Percentiles rank a stretch among this genome's conserved stretches.
These are phyloP conservation scores for Mrakia gelida DNA, from an alignment of 768 basidiomycete genomes.

Conservation along the genomic window DNA sequence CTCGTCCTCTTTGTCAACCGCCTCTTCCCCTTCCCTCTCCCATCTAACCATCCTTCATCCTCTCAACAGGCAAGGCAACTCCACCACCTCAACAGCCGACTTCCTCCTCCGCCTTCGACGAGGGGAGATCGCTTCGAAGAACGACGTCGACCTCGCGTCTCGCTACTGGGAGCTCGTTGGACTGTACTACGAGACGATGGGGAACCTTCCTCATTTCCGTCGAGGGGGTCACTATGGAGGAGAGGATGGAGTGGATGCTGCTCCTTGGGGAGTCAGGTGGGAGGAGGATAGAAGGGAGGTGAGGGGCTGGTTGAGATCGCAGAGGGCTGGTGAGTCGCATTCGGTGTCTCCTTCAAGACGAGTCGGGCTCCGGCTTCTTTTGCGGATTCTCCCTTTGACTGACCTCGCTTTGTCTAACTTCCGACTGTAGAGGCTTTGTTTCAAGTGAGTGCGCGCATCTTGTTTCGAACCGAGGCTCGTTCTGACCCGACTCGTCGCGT, in stretches of 20 bases:
- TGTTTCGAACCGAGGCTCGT: neutral
- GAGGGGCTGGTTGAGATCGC: neutral
- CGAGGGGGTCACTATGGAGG: neutral
- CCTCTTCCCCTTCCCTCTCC: too few species aligned
- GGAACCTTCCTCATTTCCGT: neutral
- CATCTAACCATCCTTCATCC: too few species aligned
- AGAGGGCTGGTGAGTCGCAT: neutral
- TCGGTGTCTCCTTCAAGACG: neutral
- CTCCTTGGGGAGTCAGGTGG: constrained; percentile 5
- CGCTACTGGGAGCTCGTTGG: neutral
- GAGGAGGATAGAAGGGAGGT: constrained; percentile 1
- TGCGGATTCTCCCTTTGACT: too few species aligned
- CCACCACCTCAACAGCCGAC: neutral
- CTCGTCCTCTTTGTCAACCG: too few species aligned
- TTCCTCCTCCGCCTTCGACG: neutral
- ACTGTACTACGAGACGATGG: neutral
- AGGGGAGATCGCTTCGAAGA: neutral
- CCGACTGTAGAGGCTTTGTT: neutral
- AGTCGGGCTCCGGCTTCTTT: neutral
- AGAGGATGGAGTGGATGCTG: neutral
- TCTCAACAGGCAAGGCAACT: neutral
- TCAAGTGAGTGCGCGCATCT: neutral
- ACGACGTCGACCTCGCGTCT: neutral
- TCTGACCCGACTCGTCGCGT: neutral
- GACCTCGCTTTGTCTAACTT: too few species aligned